phyloP scores from a whole-genome alignment of 306 rosid species.

The Quercus suber region DNA sequence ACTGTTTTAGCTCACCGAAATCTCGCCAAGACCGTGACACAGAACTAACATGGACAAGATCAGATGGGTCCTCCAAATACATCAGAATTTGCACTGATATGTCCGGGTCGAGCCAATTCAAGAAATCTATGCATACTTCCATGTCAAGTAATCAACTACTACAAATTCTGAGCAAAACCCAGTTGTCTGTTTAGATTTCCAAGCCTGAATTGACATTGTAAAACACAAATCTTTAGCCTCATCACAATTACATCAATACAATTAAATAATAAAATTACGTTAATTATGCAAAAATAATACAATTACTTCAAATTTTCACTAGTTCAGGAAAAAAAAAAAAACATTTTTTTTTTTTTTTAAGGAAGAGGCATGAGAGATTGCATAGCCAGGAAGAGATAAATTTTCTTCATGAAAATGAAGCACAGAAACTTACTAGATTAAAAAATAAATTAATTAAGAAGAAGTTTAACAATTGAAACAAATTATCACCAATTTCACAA shows the following conservation, averaged over 20 bases:
- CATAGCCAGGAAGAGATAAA: too few species aligned
- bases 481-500: too few species aligned
- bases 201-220: slow-evolving; percentile 1
- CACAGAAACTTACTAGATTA: too few species aligned
- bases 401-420: too few species aligned
- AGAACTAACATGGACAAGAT: slow-evolving; percentile 49
- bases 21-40: slow-evolving; percentile 67
- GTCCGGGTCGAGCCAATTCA: slow-evolving; percentile 53
- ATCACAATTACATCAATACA: too few species aligned
- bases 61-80: slow-evolving; percentile 65
- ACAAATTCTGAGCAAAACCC: slow-evolving; percentile 18
- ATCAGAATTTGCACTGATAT: slow-evolving; percentile 40
- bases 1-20: slow-evolving; percentile 52
- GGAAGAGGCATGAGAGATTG: too few species aligned
- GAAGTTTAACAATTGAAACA: too few species aligned
- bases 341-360: too few species aligned
- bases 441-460: too few species aligned
- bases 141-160: slow-evolving; percentile 18
- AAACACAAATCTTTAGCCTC: not conserved
- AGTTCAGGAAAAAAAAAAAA: too few species aligned
- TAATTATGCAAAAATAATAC: not conserved
- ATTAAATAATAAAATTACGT: too few species aligned
- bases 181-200: not conserved
- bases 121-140: slow-evolving; percentile 48
- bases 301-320: not conserved